A percentile compares a stretch with the other conserved stretches of the same genome.
Conservation (phyloP, 306 rosid species). For the Pyrus bretschneideri region DNA sequence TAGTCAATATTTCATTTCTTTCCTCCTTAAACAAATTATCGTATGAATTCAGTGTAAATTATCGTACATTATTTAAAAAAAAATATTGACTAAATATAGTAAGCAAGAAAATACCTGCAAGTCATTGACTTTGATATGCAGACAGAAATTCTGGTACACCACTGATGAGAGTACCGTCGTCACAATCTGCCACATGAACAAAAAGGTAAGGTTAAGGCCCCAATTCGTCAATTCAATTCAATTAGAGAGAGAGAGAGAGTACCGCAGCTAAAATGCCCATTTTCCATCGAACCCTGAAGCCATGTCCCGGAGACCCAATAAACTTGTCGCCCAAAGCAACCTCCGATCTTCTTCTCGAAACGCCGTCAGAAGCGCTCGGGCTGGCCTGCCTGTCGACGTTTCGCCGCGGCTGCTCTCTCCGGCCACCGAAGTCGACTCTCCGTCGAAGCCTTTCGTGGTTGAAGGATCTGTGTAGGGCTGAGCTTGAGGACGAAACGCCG, state of each 20-base stretch:
- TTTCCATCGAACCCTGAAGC: slow-evolving; percentile 31
- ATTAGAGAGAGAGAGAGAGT: slow-evolving; percentile 1
- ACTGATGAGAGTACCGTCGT: slow-evolving; percentile 38
- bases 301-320: background rate
- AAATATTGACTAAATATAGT: background rate
- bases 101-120: slow-evolving; percentile 41
- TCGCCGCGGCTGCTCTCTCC: slow-evolving; percentile 4
- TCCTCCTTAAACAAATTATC: background rate
- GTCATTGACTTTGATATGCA: slow-evolving; percentile 44
- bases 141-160: slow-evolving; percentile 43
- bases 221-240: background rate
- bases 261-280: slow-evolving; percentile 31
- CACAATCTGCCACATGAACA: slow-evolving; percentile 38
- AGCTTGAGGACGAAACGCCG: slow-evolving; percentile 9
- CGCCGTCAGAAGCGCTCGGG: background rate
- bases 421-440: slow-evolving; percentile 35
- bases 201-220: slow-evolving; percentile 10
- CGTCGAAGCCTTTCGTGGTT: slow-evolving; percentile 36
- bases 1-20: background rate
- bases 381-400: background rate
- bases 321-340: slow-evolving; percentile 17
- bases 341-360: slow-evolving; percentile 15
- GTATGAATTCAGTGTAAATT: too few species aligned
- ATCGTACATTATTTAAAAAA: too few species aligned
- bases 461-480: slow-evolving; percentile 2